Base-by-base conservation (phyloP, 2,329 filamentous ascomycete genomes). In the Amauroascus verrucosus region DNA sequence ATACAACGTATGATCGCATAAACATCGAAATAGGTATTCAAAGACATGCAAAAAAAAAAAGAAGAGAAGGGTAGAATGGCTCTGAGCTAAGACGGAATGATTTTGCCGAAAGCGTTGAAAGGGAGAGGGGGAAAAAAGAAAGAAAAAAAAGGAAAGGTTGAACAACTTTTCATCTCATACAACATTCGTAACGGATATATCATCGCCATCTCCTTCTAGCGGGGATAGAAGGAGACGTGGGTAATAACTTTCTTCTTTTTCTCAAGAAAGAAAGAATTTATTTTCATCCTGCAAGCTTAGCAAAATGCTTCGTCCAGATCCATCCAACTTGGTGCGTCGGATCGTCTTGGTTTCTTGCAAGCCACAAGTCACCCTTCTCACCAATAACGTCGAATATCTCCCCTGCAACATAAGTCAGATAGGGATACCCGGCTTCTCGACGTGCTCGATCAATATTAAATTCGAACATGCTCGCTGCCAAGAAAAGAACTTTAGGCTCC, bases 301-400 rank as follows among this genome's bases (percentile, higher is more conserved):
- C 85, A 75, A 98, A 98, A 72, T 98, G 93, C 70, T 96, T 96
- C 63, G 90, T 95, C 93, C 93, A 98, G 63, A 98, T 95, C 93
- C 93, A 98, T 49, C 93, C 93, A 32, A 97, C 83, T 59, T 83
- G 78, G 59, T 85, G 80, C 9, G 75, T 77, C 1, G 82, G 74
- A 68, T 98, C 93, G 65, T 98, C 93, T 71, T 98, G 93, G 66
- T 98, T 98, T 69, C 88, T 88, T 51, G 93, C 93, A 54, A 98
- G 81, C 93, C 93, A 98, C 47, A 97, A 78, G 74, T 98, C 93
- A 58, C 93, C 93, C 68, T 96, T 96, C 70, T 96, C 90, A 28
- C 85, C 93, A 65, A 98, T 88, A 51, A 98, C 85, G 71, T 91
- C 86, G 64, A 91, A 91, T 58, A 91, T 87, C 80, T 98, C 93